These are phyloP conservation scores for Malus fusca DNA, from an alignment of 306 rosid genomes.

Conservation along the genomic window DNA sequence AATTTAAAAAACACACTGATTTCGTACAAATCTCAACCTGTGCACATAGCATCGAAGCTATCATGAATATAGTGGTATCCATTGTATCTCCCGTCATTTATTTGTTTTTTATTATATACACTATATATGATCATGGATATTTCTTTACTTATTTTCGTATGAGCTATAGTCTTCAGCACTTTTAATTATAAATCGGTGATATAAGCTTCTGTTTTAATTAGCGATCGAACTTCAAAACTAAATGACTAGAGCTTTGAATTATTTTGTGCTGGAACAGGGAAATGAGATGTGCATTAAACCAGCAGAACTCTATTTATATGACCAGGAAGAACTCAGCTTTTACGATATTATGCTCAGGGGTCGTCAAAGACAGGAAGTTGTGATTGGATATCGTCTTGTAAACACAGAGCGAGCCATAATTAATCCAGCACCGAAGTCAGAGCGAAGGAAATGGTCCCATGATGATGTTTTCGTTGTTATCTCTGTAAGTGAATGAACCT, in stretches of 20 bases:
- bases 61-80: no score
- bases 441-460: conserved; percentile 70
- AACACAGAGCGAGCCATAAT: conserved; percentile 67
- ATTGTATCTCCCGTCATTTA: no score
- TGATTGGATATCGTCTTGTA: conserved; percentile 72
- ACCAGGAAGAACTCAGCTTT: conserved; percentile 83
- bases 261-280: conserved; percentile 45
- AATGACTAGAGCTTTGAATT: background rate
- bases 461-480: conserved; percentile 84
- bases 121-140: no score
- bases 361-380: conserved; percentile 71
- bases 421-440: conserved; percentile 63
- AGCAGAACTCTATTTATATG: conserved; percentile 84
- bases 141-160: no score
- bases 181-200: no score
- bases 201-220: background rate
- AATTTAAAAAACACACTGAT: no score
- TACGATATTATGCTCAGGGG: conserved; percentile 85
- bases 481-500: conserved; percentile 41
- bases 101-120: no score
- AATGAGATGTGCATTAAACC: conserved; percentile 88
- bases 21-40: no score
- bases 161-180: background rate
- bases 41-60: no score
- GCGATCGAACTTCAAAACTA: background rate